These are phyloP conservation scores for Teunomyces atbi DNA, from an alignment of 805 yeast species.

Conservation along the genomic window DNA sequence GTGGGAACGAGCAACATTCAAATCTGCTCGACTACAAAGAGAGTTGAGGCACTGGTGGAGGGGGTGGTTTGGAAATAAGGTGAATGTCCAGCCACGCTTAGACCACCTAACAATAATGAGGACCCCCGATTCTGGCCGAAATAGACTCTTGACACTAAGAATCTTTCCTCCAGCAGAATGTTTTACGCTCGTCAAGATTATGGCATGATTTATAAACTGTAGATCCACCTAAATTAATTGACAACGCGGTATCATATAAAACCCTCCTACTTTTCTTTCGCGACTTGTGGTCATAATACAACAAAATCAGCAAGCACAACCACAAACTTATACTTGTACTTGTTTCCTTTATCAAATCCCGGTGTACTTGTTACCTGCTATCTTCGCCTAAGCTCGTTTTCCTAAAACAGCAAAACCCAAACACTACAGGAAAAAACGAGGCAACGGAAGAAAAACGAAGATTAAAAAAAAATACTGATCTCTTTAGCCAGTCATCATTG, in stretches of 20 bases:
- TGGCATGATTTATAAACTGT: not conserved
- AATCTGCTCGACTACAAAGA: too few species aligned
- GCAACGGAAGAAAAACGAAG: not conserved
- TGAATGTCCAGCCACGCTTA: not conserved
- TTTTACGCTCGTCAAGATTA: not conserved
- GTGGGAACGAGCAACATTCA: too few species aligned
- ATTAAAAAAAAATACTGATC: slow-evolving; percentile 1
- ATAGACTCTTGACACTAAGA: not conserved
- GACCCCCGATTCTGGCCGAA: not conserved
- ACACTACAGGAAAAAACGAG: not conserved
- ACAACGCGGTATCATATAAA: not conserved
- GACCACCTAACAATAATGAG: not conserved
- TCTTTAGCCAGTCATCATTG: not conserved
- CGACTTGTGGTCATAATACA: not conserved
- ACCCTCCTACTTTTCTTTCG: not conserved
- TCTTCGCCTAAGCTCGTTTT: not conserved
- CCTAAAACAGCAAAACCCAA: slow-evolving; percentile 4
- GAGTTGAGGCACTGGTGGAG: too few species aligned
- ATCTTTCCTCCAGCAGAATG: not conserved
- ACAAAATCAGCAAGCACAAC: not conserved
- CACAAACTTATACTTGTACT: not conserved
- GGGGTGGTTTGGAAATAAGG: too few species aligned
- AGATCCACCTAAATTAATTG: not conserved
- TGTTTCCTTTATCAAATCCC: not conserved
- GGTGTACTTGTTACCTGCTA: not conserved